Evolutionary conservation across 2,329 filamentous ascomycete genomes (phyloP).

Genomic region (Spiromastix sp.): DNA sequence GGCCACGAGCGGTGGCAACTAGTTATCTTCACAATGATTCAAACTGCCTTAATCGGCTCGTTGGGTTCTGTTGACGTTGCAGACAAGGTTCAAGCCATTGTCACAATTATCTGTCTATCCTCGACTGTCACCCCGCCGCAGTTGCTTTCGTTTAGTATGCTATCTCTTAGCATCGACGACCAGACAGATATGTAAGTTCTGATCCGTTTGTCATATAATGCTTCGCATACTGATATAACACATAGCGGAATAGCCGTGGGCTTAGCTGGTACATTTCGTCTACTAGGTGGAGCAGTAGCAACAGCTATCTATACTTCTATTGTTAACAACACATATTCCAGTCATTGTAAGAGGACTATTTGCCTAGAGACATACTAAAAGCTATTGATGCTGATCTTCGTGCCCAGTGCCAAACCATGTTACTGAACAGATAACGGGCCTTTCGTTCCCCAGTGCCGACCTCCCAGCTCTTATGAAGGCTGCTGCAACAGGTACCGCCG

Average conservation of each 20-base stretch:
- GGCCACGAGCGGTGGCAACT: background rate
- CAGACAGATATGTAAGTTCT: background rate
- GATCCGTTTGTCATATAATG: background rate
- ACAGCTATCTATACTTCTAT: background rate
- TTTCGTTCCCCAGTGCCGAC: background rate
- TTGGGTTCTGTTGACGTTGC: background rate
- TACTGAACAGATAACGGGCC: background rate
- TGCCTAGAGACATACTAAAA: too few relatives aligned
- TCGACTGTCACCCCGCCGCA: background rate
- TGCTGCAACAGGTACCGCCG: background rate
- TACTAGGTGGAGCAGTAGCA: background rate
- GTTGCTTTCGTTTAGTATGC: background rate
- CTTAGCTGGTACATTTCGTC: background rate
- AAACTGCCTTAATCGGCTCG: background rate
- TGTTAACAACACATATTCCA: background rate
- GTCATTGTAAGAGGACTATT: too few relatives aligned
- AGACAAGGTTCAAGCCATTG: background rate
- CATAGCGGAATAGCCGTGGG: background rate
- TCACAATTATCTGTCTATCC: background rate
- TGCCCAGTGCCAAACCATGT: too few relatives aligned
- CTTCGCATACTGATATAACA: background rate
- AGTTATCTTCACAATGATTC: background rate
- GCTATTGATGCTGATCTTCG: background rate
- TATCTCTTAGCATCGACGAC: background rate
- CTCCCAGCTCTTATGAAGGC: background rate